Conservation (phyloP, 371 early-diverging fungal genomes). For the Catenaria anguillulae region DNA sequence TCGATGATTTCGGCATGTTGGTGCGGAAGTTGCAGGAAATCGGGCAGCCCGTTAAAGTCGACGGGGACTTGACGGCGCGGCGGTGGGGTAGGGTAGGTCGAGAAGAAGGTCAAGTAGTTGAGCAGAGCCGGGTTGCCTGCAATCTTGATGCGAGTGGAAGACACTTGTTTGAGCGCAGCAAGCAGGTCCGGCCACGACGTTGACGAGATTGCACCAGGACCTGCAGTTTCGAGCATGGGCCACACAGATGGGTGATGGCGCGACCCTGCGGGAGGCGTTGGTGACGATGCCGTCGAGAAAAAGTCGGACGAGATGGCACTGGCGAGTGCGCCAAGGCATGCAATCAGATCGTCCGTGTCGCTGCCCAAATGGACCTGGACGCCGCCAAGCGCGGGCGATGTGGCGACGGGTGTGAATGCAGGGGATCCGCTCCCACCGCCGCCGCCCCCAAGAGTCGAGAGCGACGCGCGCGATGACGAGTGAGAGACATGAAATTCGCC, state of each 20-base stretch:
- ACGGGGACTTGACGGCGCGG: background rate
- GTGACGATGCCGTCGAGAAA: background rate
- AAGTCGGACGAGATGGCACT: background rate
- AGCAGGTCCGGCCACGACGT: too few relatives aligned
- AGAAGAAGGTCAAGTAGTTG: slow-evolving; percentile 1
- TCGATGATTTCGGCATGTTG: slow-evolving; percentile 1
- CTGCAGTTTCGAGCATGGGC: background rate
- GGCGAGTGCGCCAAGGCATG: background rate
- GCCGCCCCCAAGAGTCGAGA: too few relatives aligned
- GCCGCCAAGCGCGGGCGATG: too few relatives aligned
- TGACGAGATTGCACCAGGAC: background rate
- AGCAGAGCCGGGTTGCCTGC: background rate
- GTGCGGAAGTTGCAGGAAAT: slow-evolving; percentile 6
- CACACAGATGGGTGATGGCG: background rate
- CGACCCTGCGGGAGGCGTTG: background rate
- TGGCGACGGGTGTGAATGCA: too few relatives aligned
- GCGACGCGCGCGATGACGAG: too few relatives aligned
- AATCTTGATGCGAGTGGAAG: background rate
- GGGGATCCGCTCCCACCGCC: too few relatives aligned
- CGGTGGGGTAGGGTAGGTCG: background rate
- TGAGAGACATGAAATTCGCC: too few relatives aligned
- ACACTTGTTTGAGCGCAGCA: too few relatives aligned
- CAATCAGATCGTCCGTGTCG: background rate
- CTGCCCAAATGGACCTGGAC: too few relatives aligned
- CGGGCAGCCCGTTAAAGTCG: background rate